Conservation (phyloP, 768 basidiomycete species). For the Podaxis sp. region DNA sequence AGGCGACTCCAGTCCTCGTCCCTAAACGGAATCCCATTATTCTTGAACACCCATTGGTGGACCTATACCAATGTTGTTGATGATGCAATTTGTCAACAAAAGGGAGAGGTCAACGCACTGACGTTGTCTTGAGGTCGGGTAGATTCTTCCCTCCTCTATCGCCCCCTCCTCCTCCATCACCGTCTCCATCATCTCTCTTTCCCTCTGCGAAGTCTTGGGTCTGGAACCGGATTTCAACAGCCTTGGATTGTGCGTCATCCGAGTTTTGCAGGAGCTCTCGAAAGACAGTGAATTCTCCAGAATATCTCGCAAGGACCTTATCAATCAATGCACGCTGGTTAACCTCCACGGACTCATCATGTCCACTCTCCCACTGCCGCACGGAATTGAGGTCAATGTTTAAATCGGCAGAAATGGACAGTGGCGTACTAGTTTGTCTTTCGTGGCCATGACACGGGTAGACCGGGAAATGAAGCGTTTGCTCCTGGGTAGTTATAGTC, state of each 20-base stretch:
- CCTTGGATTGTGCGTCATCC: constrained; percentile 78
- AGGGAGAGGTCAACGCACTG: constrained; percentile 33
- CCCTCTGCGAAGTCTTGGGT: constrained; percentile 46
- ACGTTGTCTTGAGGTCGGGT: constrained; percentile 62
- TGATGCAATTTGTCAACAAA: not conserved
- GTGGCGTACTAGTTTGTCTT: not conserved
- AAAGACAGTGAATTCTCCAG: constrained; percentile 83
- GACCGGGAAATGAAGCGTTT: not conserved
- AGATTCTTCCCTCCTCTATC: constrained; percentile 19
- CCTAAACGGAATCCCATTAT: constrained; percentile 81
- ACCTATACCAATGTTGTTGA: constrained; percentile 38
- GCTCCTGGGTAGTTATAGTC: not conserved
- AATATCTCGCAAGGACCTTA: constrained; percentile 94
- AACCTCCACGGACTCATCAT: constrained; percentile 83
- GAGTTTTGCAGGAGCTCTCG: constrained; percentile 94
- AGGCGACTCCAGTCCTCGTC: constrained; percentile 86
- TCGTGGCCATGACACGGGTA: not conserved
- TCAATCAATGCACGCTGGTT: constrained; percentile 97
- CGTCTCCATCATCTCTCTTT: constrained; percentile 8
- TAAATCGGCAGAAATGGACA: no score
- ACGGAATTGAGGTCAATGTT: not conserved
- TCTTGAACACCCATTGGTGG: constrained; percentile 79
- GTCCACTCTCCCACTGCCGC: constrained; percentile 49
- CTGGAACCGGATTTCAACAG: constrained; percentile 78
- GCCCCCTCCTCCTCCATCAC: not conserved